A percentile compares a stretch with the other conserved stretches of the same genome.
Evolutionary conservation across 495 filamentous ascomycete species (phyloP).

Genomic region (Cladorrhinum samala): DNA sequence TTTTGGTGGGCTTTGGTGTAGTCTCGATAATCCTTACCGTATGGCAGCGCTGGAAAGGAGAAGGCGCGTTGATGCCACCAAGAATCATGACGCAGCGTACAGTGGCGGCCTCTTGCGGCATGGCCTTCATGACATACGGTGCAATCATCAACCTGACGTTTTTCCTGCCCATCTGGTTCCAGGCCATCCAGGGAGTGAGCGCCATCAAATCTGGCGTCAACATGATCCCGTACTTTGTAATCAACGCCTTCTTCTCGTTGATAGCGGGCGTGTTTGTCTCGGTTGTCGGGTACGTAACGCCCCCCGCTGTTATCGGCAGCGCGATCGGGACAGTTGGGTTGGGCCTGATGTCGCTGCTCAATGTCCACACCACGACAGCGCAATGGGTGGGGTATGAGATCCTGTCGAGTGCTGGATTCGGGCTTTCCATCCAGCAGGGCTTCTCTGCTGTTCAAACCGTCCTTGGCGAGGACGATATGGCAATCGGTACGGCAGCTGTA

Average conservation of each 20-base stretch:
- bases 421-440: constrained; percentile 55
- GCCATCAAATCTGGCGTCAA: constrained; percentile 62
- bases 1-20: constrained; percentile 40
- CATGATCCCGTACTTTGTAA: constrained; percentile 60
- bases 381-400: constrained; percentile 64
- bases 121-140: constrained; percentile 26
- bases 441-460: constrained; percentile 49
- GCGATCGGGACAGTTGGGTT: constrained; percentile 53
- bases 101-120: constrained; percentile 48
- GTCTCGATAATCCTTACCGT: constrained; percentile 8
- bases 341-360: constrained; percentile 59
- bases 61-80: constrained; percentile 31
- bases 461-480: constrained; percentile 47
- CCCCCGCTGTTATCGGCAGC: constrained; percentile 45
- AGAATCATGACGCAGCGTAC: constrained; percentile 51
- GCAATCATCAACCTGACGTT: constrained; percentile 54
- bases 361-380: constrained; percentile 39
- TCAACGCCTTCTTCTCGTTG: constrained; percentile 51
- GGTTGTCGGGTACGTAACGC: constrained; percentile 37
- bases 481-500: constrained; percentile 56
- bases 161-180: constrained; percentile 55
- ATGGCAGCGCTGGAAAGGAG: constrained; percentile 15
- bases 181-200: constrained; percentile 59
- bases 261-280: constrained; percentile 36
- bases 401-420: constrained; percentile 50